Evolutionary conservation across 1,139 yeast species (phyloP), one percentile per base, ranked within the genome.

Genomic region (Debaryomyces fabryi): DNA sequence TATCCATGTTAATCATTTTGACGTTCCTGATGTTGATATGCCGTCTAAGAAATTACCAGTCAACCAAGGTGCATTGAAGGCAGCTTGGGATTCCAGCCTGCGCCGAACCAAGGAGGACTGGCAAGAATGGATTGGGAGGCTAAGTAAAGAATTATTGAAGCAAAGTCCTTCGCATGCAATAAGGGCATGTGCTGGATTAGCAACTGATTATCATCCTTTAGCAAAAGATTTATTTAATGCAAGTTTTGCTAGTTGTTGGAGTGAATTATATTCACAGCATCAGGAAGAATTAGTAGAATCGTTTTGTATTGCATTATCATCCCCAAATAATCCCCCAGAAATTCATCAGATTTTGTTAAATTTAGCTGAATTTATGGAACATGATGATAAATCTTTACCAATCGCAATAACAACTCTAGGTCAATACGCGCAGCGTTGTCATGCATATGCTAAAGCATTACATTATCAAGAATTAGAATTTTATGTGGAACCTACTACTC

Each of bases 161-260:
- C 97, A 92, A 63, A 88, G 97, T 43, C 97, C 99, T 4, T 90
- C 97, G 0, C 96, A 90, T 61, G 96, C 98, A 0, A 78, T 95
- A 40, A 78, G 98, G 56, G 97, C 98, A 0, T 93, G 99, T 64
- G 90, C 96, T 1, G 87, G 88, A 8, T 72, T 95, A 48, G 98
- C 98, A 0, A 85, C 90, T 6, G 90, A 89, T 43, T 90, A 92
- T 59, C 84, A 88, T 48, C 97, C 97, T 0, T 69, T 95, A 42
- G 97, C 98, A 0, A 86, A 86, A 55, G 97, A 92, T 53, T 71
- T 95, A 47, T 95, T 95, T 72, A 95, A 95, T 64, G 92, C 96
- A 24, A 88, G 96, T 62, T 95, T 95, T 74, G 92, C 95, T 29
- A 88, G 96, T 61, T 92, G 97, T 56, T 95, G 99, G 99, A 83